phyloP scores from a whole-genome alignment of 2,329 filamentous ascomycete species.

The Ascocoryne sarcoides region DNA sequence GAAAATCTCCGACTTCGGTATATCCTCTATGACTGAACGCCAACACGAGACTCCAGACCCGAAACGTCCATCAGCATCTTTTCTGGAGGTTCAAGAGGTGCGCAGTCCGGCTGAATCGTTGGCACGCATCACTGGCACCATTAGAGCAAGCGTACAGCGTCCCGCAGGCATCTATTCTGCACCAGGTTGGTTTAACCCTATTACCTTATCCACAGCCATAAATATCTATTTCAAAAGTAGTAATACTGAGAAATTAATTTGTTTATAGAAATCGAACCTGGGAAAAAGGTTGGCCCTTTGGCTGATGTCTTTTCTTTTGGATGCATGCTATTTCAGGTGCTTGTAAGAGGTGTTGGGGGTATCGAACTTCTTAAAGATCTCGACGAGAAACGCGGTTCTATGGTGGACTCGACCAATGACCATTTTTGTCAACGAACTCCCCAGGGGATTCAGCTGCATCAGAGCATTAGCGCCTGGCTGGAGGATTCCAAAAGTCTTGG shows the following conservation, averaged over 20 bases:
- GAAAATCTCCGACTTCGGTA: conserved; percentile 10
- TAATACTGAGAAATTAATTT: not conserved
- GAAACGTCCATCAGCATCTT: not conserved
- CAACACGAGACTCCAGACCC: not conserved
- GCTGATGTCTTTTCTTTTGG: conserved; percentile 6
- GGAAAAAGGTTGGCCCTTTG: conserved; percentile 1
- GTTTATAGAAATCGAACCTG: not conserved
- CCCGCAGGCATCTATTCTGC: conserved; percentile 2
- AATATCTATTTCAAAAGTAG: not conserved
- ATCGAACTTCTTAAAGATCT: conserved; percentile 2
- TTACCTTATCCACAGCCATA: not conserved
- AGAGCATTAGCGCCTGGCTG: not conserved
- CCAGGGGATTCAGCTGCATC: not conserved
- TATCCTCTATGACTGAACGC: conserved; percentile 6
- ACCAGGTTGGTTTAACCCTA: not conserved
- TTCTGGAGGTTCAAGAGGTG: not conserved
- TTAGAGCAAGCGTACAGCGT: not conserved
- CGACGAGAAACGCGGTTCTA: not conserved
- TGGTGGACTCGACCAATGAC: conserved; percentile 1
- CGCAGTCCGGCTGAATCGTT: conserved; percentile 1
- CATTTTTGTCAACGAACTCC: conserved; percentile 2
- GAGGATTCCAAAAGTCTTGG: not conserved
- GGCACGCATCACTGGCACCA: not conserved
- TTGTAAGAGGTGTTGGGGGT: conserved; percentile 1
- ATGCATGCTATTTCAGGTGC: conserved; percentile 5